phyloP scores from a whole-genome alignment of 2,329 filamentous ascomycete species.

The Claviceps africana region DNA sequence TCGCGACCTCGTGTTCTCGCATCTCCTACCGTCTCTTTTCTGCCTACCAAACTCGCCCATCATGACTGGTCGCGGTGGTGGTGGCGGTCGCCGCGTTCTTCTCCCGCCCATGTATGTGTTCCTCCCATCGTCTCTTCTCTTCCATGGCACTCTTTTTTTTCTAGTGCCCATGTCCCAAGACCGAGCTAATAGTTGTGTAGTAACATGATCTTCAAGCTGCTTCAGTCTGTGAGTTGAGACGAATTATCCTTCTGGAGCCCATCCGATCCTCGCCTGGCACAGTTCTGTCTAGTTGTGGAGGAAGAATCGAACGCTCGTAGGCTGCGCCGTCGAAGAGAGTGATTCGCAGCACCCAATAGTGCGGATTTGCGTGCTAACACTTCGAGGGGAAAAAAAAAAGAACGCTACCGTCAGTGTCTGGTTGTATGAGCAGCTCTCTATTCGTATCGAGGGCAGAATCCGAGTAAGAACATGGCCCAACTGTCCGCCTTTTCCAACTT shows the following conservation, averaged over 20 bases:
- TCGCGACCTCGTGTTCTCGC: neutral
- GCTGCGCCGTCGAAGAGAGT: neutral
- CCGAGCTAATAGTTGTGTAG: conserved; percentile 16
- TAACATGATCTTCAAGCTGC: conserved; percentile 55
- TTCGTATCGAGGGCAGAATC: conserved; percentile 93
- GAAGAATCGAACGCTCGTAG: neutral
- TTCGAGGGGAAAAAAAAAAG: conserved; percentile 24
- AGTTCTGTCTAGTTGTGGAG: neutral
- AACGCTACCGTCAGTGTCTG: conserved; percentile 83
- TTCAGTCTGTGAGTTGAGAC: conserved; percentile 40
- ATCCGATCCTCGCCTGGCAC: neutral
- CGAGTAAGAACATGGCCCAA: conserved; percentile 42
- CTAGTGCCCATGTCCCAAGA: neutral
- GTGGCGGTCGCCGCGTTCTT: conserved; percentile 44
- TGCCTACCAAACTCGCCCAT: conserved; percentile 1
- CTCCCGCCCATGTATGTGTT: conserved; percentile 38
- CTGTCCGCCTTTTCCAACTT: neutral
- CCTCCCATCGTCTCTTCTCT: neutral
- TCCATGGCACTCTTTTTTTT: neutral
- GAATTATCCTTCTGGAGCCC: neutral
- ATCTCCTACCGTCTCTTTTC: neutral
- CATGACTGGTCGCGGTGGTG: conserved; percentile 48
- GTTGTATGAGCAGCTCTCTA: conserved; percentile 90
- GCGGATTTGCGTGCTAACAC: conserved; percentile 5
- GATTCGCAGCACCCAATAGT: conserved; percentile 5